Evolutionary conservation across 1,139 yeast genomes (phyloP).

Genomic region (Nematodospora anomalae): DNA sequence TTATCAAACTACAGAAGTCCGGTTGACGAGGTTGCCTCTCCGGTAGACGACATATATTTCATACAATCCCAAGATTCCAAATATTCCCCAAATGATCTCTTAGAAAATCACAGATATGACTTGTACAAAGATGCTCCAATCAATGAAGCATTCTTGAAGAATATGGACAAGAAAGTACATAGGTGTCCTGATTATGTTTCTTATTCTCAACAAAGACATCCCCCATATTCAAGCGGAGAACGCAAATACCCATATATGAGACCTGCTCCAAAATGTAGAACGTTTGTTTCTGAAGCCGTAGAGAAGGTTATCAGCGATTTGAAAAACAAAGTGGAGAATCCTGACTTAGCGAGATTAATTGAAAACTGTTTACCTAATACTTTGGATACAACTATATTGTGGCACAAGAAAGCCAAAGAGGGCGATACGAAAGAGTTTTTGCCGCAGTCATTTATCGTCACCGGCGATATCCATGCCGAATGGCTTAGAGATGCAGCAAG

Average conservation of each 20-base stretch:
- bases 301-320: conserved; percentile 62
- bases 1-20: neutral
- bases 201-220: conserved; percentile 44
- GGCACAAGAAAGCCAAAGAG: conserved; percentile 45
- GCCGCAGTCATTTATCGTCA: conserved; percentile 62
- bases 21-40: neutral
- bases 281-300: conserved; percentile 62
- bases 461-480: conserved; percentile 91
- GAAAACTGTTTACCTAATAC: conserved; percentile 89
- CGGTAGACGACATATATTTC: conserved; percentile 2
- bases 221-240: conserved; percentile 51
- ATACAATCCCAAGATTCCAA: conserved; percentile 1
- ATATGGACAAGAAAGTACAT: conserved; percentile 21
- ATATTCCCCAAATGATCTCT: conserved; percentile 2
- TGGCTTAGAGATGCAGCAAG: conserved; percentile 87
- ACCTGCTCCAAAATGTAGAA: conserved; percentile 70
- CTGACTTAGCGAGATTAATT: conserved; percentile 70
- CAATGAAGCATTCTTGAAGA: conserved; percentile 12
- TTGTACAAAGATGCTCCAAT: neutral
- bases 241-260: conserved; percentile 68
- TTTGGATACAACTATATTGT: conserved; percentile 79
- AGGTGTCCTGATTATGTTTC: conserved; percentile 45
- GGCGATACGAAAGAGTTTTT: conserved; percentile 10
- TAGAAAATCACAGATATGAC: conserved; percentile 3
- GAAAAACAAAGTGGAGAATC: conserved; percentile 49